A percentile compares a stretch with the other conserved stretches of the same genome.
These are phyloP conservation scores for Alternaria solani DNA, from an alignment of 2,329 filamentous ascomycete species.

Conservation along the genomic window DNA sequence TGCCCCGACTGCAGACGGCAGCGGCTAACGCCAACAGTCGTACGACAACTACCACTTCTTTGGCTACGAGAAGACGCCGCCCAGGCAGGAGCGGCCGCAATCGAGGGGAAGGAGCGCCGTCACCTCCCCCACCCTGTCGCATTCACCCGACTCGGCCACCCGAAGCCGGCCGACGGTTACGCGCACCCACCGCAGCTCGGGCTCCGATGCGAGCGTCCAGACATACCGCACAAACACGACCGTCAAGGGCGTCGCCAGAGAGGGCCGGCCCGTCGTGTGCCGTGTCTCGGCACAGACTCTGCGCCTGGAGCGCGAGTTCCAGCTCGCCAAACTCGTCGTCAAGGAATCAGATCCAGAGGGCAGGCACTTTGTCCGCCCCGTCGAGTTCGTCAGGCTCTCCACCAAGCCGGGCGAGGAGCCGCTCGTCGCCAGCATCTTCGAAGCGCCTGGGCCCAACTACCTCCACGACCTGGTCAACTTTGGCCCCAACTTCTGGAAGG, in stretches of 20 bases:
- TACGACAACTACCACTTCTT: conserved; percentile 84
- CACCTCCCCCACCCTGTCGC: conserved; percentile 35
- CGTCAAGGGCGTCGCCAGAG: conserved; percentile 52
- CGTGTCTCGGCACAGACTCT: conserved; percentile 83
- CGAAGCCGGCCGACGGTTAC: conserved; percentile 33
- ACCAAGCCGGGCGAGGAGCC: conserved; percentile 73
- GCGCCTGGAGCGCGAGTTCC: conserved; percentile 85
- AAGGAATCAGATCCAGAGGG: conserved; percentile 75
- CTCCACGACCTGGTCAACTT: conserved; percentile 76
- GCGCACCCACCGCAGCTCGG: conserved; percentile 45
- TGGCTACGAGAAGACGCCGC: conserved; percentile 43
- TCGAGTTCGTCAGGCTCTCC: conserved; percentile 79
- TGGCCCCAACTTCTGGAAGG: conserved; percentile 66
- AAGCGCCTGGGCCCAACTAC: conserved; percentile 77
- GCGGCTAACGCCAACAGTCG: conserved; percentile 56
- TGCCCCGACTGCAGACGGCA: not conserved
- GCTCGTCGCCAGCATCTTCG: conserved; percentile 83
- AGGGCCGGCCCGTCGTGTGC: conserved; percentile 71
- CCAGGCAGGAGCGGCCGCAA: conserved; percentile 26
- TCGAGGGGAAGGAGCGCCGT: conserved; percentile 39
- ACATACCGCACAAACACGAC: conserved; percentile 61
- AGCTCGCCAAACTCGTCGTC: conserved; percentile 78
- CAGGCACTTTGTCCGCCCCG: conserved; percentile 78
- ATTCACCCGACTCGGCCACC: conserved; percentile 38
- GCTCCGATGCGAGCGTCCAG: conserved; percentile 50